Base-by-base conservation (phyloP, 768 basidiomycete genomes). In the Candolleomyces eurysporus region DNA sequence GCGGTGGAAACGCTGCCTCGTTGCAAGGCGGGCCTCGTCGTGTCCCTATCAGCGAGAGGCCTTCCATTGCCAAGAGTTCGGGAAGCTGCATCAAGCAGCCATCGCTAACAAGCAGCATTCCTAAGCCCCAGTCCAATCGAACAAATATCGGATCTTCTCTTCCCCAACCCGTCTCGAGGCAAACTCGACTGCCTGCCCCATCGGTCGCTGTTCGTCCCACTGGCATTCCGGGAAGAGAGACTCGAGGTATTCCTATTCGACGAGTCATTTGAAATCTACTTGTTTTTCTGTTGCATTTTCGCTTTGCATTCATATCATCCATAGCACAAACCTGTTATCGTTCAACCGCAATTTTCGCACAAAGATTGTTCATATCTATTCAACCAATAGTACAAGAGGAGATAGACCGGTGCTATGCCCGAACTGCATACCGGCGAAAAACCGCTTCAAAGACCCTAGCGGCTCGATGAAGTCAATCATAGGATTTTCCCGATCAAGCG, bases 21-120 rank as follows among this genome's bases (percentile, higher is more conserved):
- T 67, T 62, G 31, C 63, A 56, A 14, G 63, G 65, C 54, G 78
- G 78, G 16, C 76, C 79, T 43, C 72, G 76, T 57, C 74, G 81
- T 31, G 69, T 80, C 58, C 69, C 71, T 9, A 65, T 73, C 42
- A 56, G 36, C 67, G 66, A 40, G 39, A 36, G 54, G n/a, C 54
- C 54, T 56, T 56, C 54, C 54, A 56, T 56, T 22, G 1, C 54
- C 2, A 56, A 43, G 22, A 36, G 54, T 21, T 56, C 40, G 54
- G 54, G 40, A n/a, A 56, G 31, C 22, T 4, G 36, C 6, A 14
- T 9, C 19, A 56, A 26, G 54, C 54, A 56, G 14, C 54, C 54
- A 11, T 56, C 36, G 14, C n/a, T 39, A 13, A 42, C 40, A 19
- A 43, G 54, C 19, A 10, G n/a, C 14, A 21, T 43, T 26, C 40